These are phyloP conservation scores for Phanerochaete carnosa DNA, from an alignment of 768 basidiomycete genomes.

Conservation along the genomic window DNA sequence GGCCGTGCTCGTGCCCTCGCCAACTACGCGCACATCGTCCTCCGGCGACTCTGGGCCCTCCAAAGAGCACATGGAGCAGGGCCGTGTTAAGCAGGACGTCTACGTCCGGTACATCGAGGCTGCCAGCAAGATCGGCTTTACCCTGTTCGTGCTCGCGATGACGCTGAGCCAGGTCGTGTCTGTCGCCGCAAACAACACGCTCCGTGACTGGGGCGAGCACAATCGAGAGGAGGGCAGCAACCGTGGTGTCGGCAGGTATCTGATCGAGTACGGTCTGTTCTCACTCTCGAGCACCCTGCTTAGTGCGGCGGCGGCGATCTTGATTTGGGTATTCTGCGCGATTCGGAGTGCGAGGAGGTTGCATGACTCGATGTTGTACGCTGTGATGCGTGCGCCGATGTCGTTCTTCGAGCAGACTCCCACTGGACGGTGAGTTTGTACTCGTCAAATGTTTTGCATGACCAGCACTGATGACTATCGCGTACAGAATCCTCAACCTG, in stretches of 20 bases:
- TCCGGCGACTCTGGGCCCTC: constrained; percentile 41
- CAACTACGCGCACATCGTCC: constrained; percentile 35
- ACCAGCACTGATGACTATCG: neutral
- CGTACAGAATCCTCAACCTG: constrained; percentile 73
- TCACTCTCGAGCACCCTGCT: constrained; percentile 56
- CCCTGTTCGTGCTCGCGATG: constrained; percentile 49
- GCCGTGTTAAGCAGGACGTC: constrained; percentile 73
- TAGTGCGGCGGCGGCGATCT: constrained; percentile 51
- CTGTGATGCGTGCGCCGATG: constrained; percentile 80
- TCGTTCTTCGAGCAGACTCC: constrained; percentile 91
- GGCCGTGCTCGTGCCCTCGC: constrained; percentile 44
- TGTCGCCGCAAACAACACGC: constrained; percentile 58
- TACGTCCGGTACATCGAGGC: constrained; percentile 79
- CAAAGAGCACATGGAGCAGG: constrained; percentile 76
- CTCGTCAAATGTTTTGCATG: neutral
- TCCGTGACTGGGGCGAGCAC: constrained; percentile 82
- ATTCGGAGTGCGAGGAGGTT: constrained; percentile 69
- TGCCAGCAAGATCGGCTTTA: constrained; percentile 71
- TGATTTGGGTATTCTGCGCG: constrained; percentile 78
- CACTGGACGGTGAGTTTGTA: constrained; percentile 58
- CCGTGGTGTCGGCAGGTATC: constrained; percentile 50
- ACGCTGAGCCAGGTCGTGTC: constrained; percentile 54
- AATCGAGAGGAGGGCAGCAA: constrained; percentile 62
- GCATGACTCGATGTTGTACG: constrained; percentile 82
- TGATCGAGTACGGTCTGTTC: constrained; percentile 66